Percentiles rank a stretch among this genome's conserved stretches.
phyloP scores from a whole-genome alignment of 345 rosid species.

The Aegle marmelos region DNA sequence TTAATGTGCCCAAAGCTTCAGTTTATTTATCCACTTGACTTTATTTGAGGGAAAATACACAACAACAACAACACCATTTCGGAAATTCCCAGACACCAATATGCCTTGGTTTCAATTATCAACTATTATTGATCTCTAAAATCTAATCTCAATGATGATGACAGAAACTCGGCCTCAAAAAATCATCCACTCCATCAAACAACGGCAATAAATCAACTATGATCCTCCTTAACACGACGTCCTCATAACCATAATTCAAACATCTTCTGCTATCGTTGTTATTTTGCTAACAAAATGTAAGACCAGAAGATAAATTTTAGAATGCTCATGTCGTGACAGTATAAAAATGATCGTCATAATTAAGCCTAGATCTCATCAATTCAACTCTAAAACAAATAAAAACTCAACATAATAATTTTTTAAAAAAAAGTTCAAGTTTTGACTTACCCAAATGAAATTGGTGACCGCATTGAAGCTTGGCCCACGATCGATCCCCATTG shows the following conservation, averaged over 20 bases:
- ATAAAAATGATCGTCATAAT: neutral
- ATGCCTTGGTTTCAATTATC: neutral
- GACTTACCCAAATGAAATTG: slow-evolving; percentile 86
- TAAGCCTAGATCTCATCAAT: slow-evolving; percentile 25
- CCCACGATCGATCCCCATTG: slow-evolving; percentile 91
- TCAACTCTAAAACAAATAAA: neutral
- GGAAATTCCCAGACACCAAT: neutral
- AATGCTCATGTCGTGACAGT: neutral
- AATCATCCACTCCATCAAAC: neutral
- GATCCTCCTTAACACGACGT: neutral
- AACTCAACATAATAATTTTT: neutral
- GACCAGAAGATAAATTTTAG: neutral
- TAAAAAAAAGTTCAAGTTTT: neutral
- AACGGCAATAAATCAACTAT: neutral
- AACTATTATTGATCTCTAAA: neutral
- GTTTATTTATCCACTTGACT: neutral
- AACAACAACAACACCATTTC: neutral
- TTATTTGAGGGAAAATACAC: neutral
- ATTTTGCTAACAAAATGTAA: neutral
- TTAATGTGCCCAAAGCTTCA: neutral
- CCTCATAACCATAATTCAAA: neutral
- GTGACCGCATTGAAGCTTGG: slow-evolving; percentile 96
- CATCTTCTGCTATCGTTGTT: neutral
- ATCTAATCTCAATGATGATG: neutral
- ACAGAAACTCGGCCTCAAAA: neutral